phyloP scores from a whole-genome alignment of 2,329 filamentous ascomycete genomes.

The Aspergillus aculeatus region DNA sequence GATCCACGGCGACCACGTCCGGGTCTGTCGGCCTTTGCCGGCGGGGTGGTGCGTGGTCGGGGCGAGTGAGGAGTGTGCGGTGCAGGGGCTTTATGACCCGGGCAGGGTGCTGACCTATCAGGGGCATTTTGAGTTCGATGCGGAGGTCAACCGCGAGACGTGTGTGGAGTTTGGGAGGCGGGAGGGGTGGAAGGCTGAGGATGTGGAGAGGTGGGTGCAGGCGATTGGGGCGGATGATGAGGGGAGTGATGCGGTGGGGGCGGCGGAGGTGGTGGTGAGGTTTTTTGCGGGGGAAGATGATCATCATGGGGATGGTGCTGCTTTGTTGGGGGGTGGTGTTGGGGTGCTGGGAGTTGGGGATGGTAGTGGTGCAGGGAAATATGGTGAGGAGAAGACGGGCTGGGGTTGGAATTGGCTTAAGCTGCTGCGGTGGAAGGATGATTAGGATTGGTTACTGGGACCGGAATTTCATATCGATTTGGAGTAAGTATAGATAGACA shows the following conservation, averaged over 20 bases:
- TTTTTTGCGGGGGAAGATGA: slow-evolving; percentile 20
- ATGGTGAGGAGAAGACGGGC: too few species aligned
- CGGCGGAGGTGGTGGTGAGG: slow-evolving; percentile 33
- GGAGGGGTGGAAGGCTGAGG: slow-evolving; percentile 21
- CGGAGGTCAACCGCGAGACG: slow-evolving; percentile 20
- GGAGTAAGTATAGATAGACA: too few species aligned
- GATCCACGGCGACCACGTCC: slow-evolving; percentile 35
- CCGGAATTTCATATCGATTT: too few species aligned
- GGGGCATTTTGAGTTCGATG: slow-evolving; percentile 30
- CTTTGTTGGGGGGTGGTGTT: neutral
- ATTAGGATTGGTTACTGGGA: too few species aligned
- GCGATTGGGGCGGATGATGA: slow-evolving; percentile 22
- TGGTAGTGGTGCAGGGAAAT: neutral
- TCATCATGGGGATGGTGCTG: neutral
- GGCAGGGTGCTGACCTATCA: slow-evolving; percentile 25
- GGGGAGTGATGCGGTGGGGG: slow-evolving; percentile 32
- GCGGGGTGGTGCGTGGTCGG: slow-evolving; percentile 25
- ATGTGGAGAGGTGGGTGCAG: slow-evolving; percentile 18
- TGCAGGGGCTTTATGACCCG: slow-evolving; percentile 25
- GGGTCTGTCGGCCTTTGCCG: slow-evolving; percentile 8
- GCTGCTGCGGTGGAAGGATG: neutral
- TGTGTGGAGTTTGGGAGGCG: slow-evolving; percentile 22
- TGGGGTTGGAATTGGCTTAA: too few species aligned
- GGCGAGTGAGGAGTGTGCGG: slow-evolving; percentile 17
- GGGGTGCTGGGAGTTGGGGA: neutral